These are phyloP conservation scores for Emergomyces pasteurianus DNA, from an alignment of 2,329 filamentous ascomycete species.

Conservation along the genomic window DNA sequence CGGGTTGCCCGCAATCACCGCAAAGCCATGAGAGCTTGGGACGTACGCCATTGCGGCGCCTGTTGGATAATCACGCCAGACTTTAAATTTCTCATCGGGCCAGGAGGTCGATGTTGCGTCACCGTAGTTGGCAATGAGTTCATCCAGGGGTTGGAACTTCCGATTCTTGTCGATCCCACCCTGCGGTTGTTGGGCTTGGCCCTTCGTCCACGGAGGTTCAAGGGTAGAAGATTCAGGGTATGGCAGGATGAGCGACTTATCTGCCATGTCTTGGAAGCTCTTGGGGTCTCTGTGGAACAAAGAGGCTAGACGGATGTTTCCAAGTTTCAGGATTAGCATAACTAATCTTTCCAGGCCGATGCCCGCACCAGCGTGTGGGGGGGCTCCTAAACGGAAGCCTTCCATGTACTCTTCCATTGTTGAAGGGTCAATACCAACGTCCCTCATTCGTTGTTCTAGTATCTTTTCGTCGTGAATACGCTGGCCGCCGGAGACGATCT, in stretches of 20 bases:
- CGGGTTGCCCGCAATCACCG: slow-evolving; percentile 76
- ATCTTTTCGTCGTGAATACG: slow-evolving; percentile 73
- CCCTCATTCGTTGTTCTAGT: slow-evolving; percentile 65
- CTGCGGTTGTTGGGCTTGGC: slow-evolving; percentile 19
- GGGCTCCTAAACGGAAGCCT: slow-evolving; percentile 77
- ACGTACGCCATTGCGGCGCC: slow-evolving; percentile 81
- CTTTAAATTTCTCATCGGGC: slow-evolving; percentile 76
- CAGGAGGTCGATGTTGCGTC: slow-evolving; percentile 90
- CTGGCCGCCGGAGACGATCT: slow-evolving; percentile 84
- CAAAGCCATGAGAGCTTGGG: slow-evolving; percentile 60
- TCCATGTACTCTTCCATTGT: slow-evolving; percentile 84
- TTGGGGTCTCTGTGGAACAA: slow-evolving; percentile 82
- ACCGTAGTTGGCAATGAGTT: slow-evolving; percentile 89
- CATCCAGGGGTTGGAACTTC: slow-evolving; percentile 61
- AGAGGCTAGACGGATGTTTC: slow-evolving; percentile 79
- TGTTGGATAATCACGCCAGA: slow-evolving; percentile 69
- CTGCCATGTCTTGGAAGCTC: slow-evolving; percentile 61
- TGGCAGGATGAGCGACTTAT: slow-evolving; percentile 49
- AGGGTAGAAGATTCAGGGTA: slow-evolving; percentile 82
- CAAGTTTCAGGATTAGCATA: slow-evolving; percentile 73
- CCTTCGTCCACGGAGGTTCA: slow-evolving; percentile 49
- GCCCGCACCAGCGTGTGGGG: slow-evolving; percentile 80
- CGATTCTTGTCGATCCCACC: slow-evolving; percentile 31
- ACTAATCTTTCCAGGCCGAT: slow-evolving; percentile 82
- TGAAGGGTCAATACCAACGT: slow-evolving; percentile 62